phyloP scores from a whole-genome alignment of 1,139 yeast species.

The Candida frijolesensis region DNA sequence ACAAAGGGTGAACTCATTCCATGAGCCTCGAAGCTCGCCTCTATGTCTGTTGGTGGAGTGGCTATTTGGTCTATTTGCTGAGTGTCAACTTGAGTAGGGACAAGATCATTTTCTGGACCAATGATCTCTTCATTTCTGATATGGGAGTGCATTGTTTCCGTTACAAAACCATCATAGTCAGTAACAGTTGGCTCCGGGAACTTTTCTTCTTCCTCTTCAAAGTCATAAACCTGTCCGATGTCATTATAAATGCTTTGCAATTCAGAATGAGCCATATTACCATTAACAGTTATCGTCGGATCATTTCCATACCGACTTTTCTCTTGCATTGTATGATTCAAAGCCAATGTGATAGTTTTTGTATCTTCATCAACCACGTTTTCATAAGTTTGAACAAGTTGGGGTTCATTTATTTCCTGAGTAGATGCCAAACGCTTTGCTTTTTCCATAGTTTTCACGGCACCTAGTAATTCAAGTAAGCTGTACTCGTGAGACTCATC shows the following conservation, averaged over 20 bases:
- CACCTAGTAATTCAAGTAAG: conserved; percentile 57
- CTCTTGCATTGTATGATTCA: conserved; percentile 20
- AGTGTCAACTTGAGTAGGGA: conserved; percentile 7
- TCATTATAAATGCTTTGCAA: conserved; percentile 76
- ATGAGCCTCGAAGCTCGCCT: conserved; percentile 20
- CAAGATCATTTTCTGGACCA: not conserved
- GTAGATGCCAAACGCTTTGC: conserved; percentile 4
- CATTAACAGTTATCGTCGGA: conserved; percentile 79
- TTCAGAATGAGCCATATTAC: conserved; percentile 77
- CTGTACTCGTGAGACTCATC: conserved; percentile 45
- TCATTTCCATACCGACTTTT: conserved; percentile 39
- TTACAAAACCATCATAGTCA: conserved; percentile 53
- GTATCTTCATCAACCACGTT: conserved; percentile 15
- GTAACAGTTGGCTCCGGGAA: conserved; percentile 34
- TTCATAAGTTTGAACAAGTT: not conserved
- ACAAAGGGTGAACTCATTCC: conserved; percentile 50
- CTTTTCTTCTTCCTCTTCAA: conserved; percentile 31
- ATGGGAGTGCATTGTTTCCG: conserved; percentile 44
- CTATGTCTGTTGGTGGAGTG: conserved; percentile 39
- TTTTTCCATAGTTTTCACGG: conserved; percentile 8
- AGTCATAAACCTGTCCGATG: conserved; percentile 41
- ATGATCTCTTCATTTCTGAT: not conserved
- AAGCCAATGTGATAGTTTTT: conserved; percentile 37
- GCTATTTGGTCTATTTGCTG: conserved; percentile 10
- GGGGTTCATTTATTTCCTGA: not conserved